Evolutionary conservation across 1,284 basidiomycete species (phyloP).

Genomic region (Meira nashicola): DNA sequence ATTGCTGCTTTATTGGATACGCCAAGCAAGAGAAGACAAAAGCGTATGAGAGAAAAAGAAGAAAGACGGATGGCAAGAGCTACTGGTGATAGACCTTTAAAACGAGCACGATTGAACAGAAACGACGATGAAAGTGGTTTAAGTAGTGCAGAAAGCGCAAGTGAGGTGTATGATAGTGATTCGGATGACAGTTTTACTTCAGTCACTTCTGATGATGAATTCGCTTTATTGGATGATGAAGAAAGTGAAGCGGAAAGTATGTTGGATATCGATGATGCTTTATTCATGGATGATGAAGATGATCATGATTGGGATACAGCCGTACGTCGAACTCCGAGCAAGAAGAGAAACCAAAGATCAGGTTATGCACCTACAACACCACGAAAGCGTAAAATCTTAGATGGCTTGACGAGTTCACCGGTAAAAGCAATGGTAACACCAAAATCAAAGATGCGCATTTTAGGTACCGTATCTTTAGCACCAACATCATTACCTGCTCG

Average conservation of each 20-base stretch:
- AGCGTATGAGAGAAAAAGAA: neutral
- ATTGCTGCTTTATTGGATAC: slow-evolving; percentile 4
- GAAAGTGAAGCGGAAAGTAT: neutral
- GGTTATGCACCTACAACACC: neutral
- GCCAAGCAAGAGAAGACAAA: slow-evolving; percentile 7
- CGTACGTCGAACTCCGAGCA: neutral
- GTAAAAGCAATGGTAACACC: slow-evolving; percentile 10
- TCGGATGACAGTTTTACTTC: neutral
- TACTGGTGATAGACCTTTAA: neutral
- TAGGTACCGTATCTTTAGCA: neutral
- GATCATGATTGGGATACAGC: slow-evolving; percentile 14
- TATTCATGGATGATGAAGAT: neutral
- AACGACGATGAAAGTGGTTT: neutral
- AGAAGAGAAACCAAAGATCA: neutral
- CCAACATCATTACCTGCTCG: slow-evolving; percentile 24
- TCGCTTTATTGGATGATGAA: neutral
- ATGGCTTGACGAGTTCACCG: neutral
- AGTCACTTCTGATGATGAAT: neutral
- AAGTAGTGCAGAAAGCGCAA: neutral
- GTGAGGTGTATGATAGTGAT: neutral
- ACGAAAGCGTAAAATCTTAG: slow-evolving; percentile 4
- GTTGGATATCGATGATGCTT: neutral
- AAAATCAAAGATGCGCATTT: slow-evolving; percentile 7
- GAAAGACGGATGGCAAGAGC: neutral
- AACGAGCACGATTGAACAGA: neutral